Base-by-base conservation (phyloP, 805 yeast genomes). In the Jamesozyma jinghongensis region DNA sequence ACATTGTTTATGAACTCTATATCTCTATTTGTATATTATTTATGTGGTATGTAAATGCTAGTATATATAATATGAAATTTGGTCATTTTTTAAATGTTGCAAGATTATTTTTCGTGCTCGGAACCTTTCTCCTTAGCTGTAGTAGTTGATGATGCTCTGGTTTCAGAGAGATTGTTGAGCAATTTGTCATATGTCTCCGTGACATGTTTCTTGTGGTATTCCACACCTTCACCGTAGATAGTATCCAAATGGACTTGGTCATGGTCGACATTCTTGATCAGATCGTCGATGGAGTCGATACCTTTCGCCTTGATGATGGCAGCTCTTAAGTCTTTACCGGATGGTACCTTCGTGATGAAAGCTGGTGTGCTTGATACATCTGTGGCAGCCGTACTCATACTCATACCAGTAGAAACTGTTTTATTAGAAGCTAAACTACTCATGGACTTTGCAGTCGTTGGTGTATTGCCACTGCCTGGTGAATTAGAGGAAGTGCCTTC, bases 251-350 rank as follows among this genome's bases (percentile, higher is more conserved):
- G 66, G 17, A 74, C 66, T 25, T 74, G 60, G 42, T 79, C 74
- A 40, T 68, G 70, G 52, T 75, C 77, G 41, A 81, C 82, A 48
- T 76, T 79, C 34, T 71, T 74, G 50, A 82, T 81, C 50, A 82
- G 68, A 40, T 81, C 85, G 11, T 71, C 69, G 5, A 81, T 81
- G 18, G 81, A 74, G 46, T 79, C 80, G 39, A 81, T 78, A 48
- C 90, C 88, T 52, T 81, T 81, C 3, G 86, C 86, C 45, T 76
- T 77, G 38, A 82, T 78, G 19, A 82, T 80, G 1, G 73, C 74
- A 26, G 67, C 65, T 41, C 75, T 58, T 19, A 71, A 46, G 40
- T 69, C 73, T 12, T 68, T 61, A 47, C 75, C 76, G 3, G 74
- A 63, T 16, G 74, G 72, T 26, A 68, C 54, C 47, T 63, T 66